Evolutionary conservation across 495 filamentous ascomycete genomes (phyloP).

Genomic region (Penicillium simplicissimum): DNA sequence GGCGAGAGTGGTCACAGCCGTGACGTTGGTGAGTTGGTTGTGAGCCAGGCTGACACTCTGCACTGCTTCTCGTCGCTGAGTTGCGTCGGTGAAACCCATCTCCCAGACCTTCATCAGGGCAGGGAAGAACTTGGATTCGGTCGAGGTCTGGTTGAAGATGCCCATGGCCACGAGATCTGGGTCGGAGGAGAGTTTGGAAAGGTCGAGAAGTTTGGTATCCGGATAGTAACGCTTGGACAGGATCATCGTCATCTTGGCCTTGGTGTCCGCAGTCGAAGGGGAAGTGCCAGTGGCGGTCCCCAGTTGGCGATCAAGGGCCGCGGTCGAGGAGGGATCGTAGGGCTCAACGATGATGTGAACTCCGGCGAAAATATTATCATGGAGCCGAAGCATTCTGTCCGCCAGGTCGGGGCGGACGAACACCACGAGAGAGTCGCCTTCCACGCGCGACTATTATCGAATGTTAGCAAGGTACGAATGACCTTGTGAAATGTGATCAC

Average conservation of each 20-base stretch:
- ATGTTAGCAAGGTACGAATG: conserved; percentile 70
- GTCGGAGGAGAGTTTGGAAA: conserved; percentile 73
- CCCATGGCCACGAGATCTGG: conserved; percentile 66
- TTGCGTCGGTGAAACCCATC: conserved; percentile 61
- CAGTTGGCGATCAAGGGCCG: conserved; percentile 27
- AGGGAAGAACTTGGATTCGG: conserved; percentile 85
- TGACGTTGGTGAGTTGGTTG: conserved; percentile 71
- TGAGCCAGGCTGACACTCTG: conserved; percentile 73
- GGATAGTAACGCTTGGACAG: conserved; percentile 72
- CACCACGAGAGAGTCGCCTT: conserved; percentile 69
- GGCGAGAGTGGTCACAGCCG: conserved; percentile 68
- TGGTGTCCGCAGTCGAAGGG: conserved; percentile 45
- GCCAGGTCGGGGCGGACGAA: conserved; percentile 64
- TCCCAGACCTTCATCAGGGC: conserved; percentile 83
- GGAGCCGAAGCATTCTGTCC: conserved; percentile 59
- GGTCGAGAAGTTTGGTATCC: conserved; percentile 70
- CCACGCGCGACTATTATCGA: conserved; percentile 63
- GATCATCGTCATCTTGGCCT: conserved; percentile 54
- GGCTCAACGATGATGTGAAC: conserved; percentile 55
- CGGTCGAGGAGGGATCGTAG: conserved; percentile 29
- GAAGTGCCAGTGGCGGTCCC: conserved; percentile 25
- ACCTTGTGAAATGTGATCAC: conserved; percentile 54
- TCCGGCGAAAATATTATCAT: conserved; percentile 66
- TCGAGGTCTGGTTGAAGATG: conserved; percentile 68
- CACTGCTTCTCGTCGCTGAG: conserved; percentile 70